A percentile compares a stretch with the other conserved stretches of the same genome.
Conservation (phyloP, 78 protist genomes). For the Dictyostelium brefeldianum region DNA sequence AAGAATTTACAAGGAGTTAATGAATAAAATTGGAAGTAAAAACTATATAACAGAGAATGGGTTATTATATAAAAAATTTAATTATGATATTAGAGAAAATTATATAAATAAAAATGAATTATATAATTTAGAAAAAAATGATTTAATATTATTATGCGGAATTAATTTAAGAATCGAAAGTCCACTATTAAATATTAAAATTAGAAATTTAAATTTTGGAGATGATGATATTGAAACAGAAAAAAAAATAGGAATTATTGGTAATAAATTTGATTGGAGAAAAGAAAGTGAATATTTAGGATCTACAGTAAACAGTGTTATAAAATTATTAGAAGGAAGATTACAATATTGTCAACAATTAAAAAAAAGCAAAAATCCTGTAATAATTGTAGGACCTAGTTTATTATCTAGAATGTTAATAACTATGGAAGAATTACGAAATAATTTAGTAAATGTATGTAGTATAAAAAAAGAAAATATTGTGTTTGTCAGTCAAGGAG, state of each 20-base stretch:
- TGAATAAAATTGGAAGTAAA: neutral
- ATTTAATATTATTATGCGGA: conserved; percentile 16
- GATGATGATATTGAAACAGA: conserved; percentile 14
- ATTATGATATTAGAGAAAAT: conserved; percentile 16
- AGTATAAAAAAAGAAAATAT: conserved; percentile 8
- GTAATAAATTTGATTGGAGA: conserved; percentile 29
- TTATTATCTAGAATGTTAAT: neutral
- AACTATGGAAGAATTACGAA: neutral
- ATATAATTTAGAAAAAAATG: conserved; percentile 1
- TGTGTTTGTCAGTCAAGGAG: neutral
- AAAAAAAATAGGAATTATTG: conserved; percentile 23
- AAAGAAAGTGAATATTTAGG: conserved; percentile 18
- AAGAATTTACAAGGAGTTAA: too few species aligned
- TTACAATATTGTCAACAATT: neutral
- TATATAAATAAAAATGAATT: neutral
- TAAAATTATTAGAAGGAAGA: conserved; percentile 15
- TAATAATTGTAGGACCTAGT: conserved; percentile 8
- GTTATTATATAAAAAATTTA: neutral
- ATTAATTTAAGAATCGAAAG: conserved; percentile 4
- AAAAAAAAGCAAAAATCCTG: neutral
- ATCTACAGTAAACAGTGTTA: neutral
- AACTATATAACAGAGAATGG: neutral
- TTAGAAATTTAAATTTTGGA: conserved; percentile 18
- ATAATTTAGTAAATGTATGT: neutral
- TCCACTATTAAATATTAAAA: conserved; percentile 25